Evolutionary conservation across 2,329 filamentous ascomycete species (phyloP).

Genomic region (Grosmannia huntii): DNA sequence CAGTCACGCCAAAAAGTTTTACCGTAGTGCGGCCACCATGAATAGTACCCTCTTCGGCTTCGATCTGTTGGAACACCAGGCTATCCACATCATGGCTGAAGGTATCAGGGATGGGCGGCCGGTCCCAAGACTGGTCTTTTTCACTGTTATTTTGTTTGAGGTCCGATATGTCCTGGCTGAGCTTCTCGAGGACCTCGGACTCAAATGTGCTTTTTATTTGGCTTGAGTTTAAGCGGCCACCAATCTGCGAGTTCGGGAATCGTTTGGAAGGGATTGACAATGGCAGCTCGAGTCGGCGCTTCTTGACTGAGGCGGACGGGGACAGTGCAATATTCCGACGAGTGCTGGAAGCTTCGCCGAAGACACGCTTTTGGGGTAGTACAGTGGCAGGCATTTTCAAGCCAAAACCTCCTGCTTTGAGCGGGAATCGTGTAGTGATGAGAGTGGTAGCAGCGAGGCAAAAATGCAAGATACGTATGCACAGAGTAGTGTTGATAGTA

Average conservation of each 20-base stretch:
- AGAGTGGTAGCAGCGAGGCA: background rate
- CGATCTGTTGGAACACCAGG: constrained; percentile 91
- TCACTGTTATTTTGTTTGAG: constrained; percentile 80
- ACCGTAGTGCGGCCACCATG: constrained; percentile 64
- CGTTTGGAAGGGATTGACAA: constrained; percentile 42
- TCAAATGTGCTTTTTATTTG: constrained; percentile 86
- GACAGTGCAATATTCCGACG: constrained; percentile 46
- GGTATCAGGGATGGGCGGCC: constrained; percentile 35
- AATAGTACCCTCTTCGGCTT: constrained; percentile 79
- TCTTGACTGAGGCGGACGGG: constrained; percentile 54
- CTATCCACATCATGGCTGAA: constrained; percentile 48
- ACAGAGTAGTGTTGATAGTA: background rate
- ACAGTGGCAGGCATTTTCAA: constrained; percentile 33
- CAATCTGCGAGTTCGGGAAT: constrained; percentile 51
- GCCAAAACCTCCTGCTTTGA: background rate
- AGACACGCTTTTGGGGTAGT: constrained; percentile 59
- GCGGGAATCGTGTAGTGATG: background rate
- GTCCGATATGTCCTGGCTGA: constrained; percentile 83
- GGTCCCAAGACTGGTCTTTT: constrained; percentile 85
- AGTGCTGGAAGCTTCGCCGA: constrained; percentile 54
- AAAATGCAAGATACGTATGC: background rate
- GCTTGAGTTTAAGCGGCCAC: constrained; percentile 55
- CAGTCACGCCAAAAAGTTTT: constrained; percentile 86
- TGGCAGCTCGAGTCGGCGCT: constrained; percentile 61
- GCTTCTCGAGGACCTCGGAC: constrained; percentile 84